phyloP scores from a whole-genome alignment of 2,329 filamentous ascomycete genomes.

The Botrytis byssoidea region DNA sequence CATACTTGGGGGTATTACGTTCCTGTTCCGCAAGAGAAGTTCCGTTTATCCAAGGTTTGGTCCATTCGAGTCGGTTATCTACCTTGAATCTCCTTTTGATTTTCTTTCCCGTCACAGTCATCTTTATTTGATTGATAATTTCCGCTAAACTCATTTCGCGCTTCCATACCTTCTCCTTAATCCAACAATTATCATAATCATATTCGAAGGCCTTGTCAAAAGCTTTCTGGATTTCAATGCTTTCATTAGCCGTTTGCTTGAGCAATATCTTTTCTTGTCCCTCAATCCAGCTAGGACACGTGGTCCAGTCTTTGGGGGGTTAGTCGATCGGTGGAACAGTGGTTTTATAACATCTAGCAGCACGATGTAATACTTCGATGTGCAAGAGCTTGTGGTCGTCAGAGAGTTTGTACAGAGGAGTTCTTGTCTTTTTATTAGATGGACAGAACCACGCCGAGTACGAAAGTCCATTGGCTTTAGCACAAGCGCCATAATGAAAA shows the following conservation, averaged over 20 bases:
- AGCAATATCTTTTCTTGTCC: not conserved
- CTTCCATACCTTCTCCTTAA: not conserved
- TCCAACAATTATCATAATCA: not conserved
- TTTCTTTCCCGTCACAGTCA: not conserved
- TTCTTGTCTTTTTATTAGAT: not conserved
- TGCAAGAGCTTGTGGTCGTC: not conserved
- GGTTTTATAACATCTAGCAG: not conserved
- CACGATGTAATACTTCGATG: not conserved
- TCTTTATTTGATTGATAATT: not conserved
- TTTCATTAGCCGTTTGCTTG: not conserved
- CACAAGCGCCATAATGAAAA: not conserved
- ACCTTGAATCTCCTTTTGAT: not conserved
- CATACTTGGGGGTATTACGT: not conserved
- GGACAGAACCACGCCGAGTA: not conserved
- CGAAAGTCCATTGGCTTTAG: not conserved
- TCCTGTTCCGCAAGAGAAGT: not conserved
- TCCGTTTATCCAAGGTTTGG: not conserved
- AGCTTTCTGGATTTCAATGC: not conserved
- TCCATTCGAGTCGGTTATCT: not conserved
- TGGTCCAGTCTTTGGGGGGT: no score
- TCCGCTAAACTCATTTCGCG: not conserved
- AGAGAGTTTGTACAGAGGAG: not conserved
- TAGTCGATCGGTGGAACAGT: rapidly evolving
- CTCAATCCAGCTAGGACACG: not conserved
- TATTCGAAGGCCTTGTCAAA: not conserved